Evolutionary conservation across 306 rosid genomes (phyloP), one percentile per base, ranked within the genome.

Genomic region (Vigna nakashimae): DNA sequence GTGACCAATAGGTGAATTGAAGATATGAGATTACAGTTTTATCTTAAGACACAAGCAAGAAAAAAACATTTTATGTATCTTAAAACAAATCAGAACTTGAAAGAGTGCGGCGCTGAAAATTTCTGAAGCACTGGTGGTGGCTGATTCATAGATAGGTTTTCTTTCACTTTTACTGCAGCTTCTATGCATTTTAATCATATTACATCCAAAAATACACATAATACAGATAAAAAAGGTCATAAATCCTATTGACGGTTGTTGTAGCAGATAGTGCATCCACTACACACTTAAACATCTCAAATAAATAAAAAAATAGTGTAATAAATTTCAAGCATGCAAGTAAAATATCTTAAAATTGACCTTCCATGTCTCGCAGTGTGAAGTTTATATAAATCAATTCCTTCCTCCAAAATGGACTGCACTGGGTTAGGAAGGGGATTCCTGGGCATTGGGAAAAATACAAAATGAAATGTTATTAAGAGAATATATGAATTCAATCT

Each of bases 321-420:
- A 65, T 9, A 30, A 66, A 43, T 59, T 66, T 65, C 65, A 66
- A 67, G 26, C 49, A 70, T 11, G 57, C 69, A 72, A 52, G 40
- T 2, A 28, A 83, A 17, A 73, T 43, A 64, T 26, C 22, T 59
- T 71, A 66, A 15, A 58, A 87, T 86, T 48, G 80, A 93, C 98
- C 98, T 89, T 86, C 97, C 91, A 84, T 92, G 92, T 80, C 83
- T 85, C 76, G 17, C 79, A 32, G 84, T 80, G 86, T 94, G 98
- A 84, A 90, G 97, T 77, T 83, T 86, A 84, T 84, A 94, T 62
- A 94, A 87, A 80, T 59, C 75, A 69, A 92, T 66, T 78, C 98
- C 98, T 84, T 94, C 95, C 86, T 94, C 93, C 81, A 94, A 79
- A 76, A 87, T 68, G 78, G 88, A 86, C 82, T 83, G 85, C 73